Base-by-base conservation (phyloP, 1,284 basidiomycete species). In the Austroboletus novae-zelandiae region DNA sequence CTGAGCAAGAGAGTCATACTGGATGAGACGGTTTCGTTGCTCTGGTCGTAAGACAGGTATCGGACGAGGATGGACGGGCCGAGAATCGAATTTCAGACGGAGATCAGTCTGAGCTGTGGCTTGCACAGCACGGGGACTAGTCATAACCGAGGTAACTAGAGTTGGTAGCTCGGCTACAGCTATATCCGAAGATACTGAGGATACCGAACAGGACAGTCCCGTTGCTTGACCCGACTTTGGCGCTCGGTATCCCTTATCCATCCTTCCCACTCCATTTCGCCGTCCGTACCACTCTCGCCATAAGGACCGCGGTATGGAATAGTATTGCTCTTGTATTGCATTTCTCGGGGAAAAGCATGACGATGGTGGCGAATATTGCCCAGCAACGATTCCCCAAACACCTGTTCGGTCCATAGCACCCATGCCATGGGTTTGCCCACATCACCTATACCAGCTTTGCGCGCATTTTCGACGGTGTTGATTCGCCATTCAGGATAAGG, bases 401-500 rank as follows among this genome's bases (percentile, higher is more conserved):
- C 60, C 11, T 61, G 63, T 25, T 68, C 64, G 4, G 67, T 66
- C 57, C 73, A 76, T 34, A 78, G 60, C 9, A 76, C 70, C 56
- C 72, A 72, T 29, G 76, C 72, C 72, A 83, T 74, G 0, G 80
- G 76, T 23, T 72, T 71, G 0, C 76, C 76, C 2, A 80, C 66
- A 13, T 78, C 71, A 1, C 83, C 81, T 55, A 84, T 66, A 1
- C 83, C 82, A 13, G 79, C 75, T 40, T 71, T 73, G n/a, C 77
- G 75, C 0, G 83, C 83, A 41, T 74, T 72, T 37, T 71, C 68
- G 3, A 74, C 71, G 0, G 81, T 59, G 3, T 75, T 71, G 1
- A 70, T 60, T 1, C 83, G 74, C 83, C 83, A 86, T 56, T 83
- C 82, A 0, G 83, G 83, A 59, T 84, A 86, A 1, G 79, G 78